Percentiles rank a stretch among this genome's conserved stretches.
Evolutionary conservation across 2,329 filamentous ascomycete genomes (phyloP).

Genomic region (Penicillium occitanis): DNA sequence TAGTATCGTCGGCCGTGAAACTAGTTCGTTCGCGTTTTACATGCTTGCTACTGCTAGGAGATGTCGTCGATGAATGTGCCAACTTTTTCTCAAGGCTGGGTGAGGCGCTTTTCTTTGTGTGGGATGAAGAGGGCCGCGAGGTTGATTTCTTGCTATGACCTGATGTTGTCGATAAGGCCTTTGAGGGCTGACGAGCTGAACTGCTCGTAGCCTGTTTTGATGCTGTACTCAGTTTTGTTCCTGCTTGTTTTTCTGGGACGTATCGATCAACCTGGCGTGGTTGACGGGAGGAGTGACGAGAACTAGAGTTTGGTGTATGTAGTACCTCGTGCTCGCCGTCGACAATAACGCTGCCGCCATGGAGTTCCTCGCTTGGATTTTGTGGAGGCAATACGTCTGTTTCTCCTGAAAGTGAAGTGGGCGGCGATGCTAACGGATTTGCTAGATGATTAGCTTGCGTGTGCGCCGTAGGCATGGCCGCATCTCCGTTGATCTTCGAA

Average conservation of each 20-base stretch:
- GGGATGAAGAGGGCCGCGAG: slow-evolving; percentile 40
- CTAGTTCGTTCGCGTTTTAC: slow-evolving; percentile 30
- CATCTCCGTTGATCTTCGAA: slow-evolving; percentile 37
- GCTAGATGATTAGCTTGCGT: slow-evolving; percentile 32
- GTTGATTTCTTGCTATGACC: slow-evolving; percentile 32
- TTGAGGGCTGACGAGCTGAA: slow-evolving; percentile 23
- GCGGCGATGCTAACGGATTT: slow-evolving; percentile 46
- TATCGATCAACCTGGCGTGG: slow-evolving; percentile 44
- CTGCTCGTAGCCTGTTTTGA: slow-evolving; percentile 9
- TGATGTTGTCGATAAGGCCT: slow-evolving; percentile 24
- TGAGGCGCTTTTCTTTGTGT: slow-evolving; percentile 39
- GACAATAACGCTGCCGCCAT: slow-evolving; percentile 26
- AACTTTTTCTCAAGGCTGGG: slow-evolving; percentile 40
- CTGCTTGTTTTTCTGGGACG: slow-evolving; percentile 33
- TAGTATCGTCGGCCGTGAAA: slow-evolving; percentile 32
- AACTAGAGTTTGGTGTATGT: slow-evolving; percentile 42
- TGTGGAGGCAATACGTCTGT: slow-evolving; percentile 34
- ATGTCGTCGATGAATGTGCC: slow-evolving; percentile 22
- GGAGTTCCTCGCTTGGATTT: slow-evolving; percentile 29
- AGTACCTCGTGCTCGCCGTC: slow-evolving; percentile 27
- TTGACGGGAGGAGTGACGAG: slow-evolving; percentile 47
- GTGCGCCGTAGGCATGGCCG: slow-evolving; percentile 31
- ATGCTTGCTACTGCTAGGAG: slow-evolving; percentile 26
- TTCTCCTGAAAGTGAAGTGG: slow-evolving; percentile 46
- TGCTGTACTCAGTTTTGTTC: slow-evolving; percentile 27